Conservation (phyloP, 352 stramenopile species). For the Hyaloperonospora arabidopsidis region DNA sequence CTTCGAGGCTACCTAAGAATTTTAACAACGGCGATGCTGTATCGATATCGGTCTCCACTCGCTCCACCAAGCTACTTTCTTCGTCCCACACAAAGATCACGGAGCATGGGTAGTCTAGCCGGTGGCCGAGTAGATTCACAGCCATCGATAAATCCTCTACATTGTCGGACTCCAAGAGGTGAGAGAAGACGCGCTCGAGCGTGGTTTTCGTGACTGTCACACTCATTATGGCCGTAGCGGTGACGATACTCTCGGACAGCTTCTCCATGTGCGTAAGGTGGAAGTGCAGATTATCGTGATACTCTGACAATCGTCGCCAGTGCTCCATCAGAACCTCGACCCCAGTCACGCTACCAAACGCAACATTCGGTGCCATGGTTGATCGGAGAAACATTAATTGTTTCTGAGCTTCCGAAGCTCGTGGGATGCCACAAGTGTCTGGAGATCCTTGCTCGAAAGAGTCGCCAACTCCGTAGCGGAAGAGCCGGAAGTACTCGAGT, state of each 20-base stretch:
- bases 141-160: conserved; percentile 25
- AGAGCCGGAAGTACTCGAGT: conserved; percentile 31
- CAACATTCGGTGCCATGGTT: conserved; percentile 29
- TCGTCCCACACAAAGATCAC: conserved; percentile 35
- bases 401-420: conserved; percentile 22
- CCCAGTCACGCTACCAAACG: conserved; percentile 27
- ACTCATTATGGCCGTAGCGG: conserved; percentile 15
- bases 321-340: conserved; percentile 27
- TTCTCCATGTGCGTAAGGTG: conserved; percentile 31
- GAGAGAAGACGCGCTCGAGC: conserved; percentile 30
- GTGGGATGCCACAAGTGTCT: conserved; percentile 12
- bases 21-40: conserved; percentile 20
- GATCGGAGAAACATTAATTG: conserved; percentile 38
- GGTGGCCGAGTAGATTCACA: conserved; percentile 27
- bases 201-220: conserved; percentile 30
- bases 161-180: conserved; percentile 29
- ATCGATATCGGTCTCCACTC: conserved; percentile 26
- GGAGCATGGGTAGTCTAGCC: conserved; percentile 26
- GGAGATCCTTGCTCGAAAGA: conserved; percentile 10
- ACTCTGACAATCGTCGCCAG: conserved; percentile 32
- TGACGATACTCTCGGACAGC: conserved; percentile 26
- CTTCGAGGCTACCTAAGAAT: conserved; percentile 22
- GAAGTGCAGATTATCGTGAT: conserved; percentile 32
- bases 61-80: conserved; percentile 26
- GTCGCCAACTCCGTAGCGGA: conserved; percentile 22